Percentiles rank a stretch among this genome's conserved stretches.
phyloP scores from a whole-genome alignment of 768 basidiomycete species.

The Trametes coccinea region DNA sequence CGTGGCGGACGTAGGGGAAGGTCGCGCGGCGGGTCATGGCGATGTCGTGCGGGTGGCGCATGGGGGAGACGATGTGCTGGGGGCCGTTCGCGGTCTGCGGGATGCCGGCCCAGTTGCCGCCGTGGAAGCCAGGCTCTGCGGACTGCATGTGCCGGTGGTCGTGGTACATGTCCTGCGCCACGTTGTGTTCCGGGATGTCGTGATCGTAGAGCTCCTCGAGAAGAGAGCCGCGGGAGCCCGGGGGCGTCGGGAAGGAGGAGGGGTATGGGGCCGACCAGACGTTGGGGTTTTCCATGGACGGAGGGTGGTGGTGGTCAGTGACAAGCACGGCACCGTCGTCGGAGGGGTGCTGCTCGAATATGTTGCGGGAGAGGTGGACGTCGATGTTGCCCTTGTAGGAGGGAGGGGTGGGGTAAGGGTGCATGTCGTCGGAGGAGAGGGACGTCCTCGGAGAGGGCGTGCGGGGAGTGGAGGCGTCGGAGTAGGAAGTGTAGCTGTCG shows the following conservation, averaged over 20 bases:
- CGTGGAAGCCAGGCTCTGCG: conserved; percentile 27
- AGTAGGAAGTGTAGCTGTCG: conserved; percentile 64
- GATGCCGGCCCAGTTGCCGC: conserved; percentile 30
- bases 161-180: conserved; percentile 29
- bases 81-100: conserved; percentile 35
- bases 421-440: conserved; percentile 38
- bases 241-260: conserved; percentile 35
- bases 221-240: conserved; percentile 51
- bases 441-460: conserved; percentile 65
- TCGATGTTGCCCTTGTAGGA: conserved; percentile 45
- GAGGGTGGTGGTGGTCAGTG: conserved; percentile 37
- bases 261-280: conserved; percentile 38
- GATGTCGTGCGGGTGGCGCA: conserved; percentile 44
- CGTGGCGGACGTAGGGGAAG: conserved; percentile 76
- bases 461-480: conserved; percentile 68
- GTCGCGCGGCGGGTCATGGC: conserved; percentile 62
- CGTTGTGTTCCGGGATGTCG: conserved; percentile 47
- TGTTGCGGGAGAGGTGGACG: conserved; percentile 48
- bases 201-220: conserved; percentile 73
- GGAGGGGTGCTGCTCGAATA: conserved; percentile 47
- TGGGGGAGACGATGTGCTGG: conserved; percentile 33
- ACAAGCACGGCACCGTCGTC: conserved; percentile 41
- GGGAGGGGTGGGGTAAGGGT: conserved; percentile 32
- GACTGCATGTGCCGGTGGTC: conserved; percentile 27
- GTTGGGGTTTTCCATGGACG: conserved; percentile 28